phyloP scores from a whole-genome alignment of 768 basidiomycete genomes.

The Clavaria fumosa region DNA sequence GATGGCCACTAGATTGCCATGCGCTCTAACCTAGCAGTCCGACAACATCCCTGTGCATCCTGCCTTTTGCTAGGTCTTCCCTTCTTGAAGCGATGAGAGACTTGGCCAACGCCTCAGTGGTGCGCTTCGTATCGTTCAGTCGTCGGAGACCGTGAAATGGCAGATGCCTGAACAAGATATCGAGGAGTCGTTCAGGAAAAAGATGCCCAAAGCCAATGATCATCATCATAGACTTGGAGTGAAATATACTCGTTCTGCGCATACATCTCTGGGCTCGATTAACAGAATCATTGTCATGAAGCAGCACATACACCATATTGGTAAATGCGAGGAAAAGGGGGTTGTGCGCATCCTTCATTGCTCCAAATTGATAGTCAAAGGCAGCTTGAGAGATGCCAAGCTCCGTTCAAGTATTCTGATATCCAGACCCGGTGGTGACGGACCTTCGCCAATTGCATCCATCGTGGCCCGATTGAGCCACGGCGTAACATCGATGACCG shows the following conservation, averaged over 20 bases:
- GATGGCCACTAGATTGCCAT: background rate
- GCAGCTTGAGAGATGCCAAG: constrained; percentile 20
- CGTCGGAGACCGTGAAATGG: constrained; percentile 29
- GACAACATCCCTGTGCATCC: constrained; percentile 28
- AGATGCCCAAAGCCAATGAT: constrained; percentile 27
- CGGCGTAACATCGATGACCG: constrained; percentile 31
- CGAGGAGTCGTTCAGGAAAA: constrained; percentile 27
- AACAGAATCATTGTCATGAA: constrained; percentile 11
- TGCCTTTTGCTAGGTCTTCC: constrained; percentile 31
- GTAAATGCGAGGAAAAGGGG: constrained; percentile 40
- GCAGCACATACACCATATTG: constrained; percentile 27
- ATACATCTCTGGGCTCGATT: constrained; percentile 20
- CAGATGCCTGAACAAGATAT: constrained; percentile 31
- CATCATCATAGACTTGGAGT: constrained; percentile 30
- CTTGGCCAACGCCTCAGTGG: constrained; percentile 31
- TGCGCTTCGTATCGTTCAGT: constrained; percentile 27
- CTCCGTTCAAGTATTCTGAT: background rate
- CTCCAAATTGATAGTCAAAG: constrained; percentile 43
- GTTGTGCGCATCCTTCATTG: constrained; percentile 31
- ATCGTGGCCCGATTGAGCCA: constrained; percentile 36
- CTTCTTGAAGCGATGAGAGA: constrained; percentile 33
- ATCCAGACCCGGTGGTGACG: background rate
- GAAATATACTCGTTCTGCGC: constrained; percentile 33
- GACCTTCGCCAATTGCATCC: constrained; percentile 38
- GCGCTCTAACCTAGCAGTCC: constrained; percentile 4